Evolutionary conservation across 78 protist genomes (phyloP).

Genomic region (Chrysochromulina tobinii): DNA sequence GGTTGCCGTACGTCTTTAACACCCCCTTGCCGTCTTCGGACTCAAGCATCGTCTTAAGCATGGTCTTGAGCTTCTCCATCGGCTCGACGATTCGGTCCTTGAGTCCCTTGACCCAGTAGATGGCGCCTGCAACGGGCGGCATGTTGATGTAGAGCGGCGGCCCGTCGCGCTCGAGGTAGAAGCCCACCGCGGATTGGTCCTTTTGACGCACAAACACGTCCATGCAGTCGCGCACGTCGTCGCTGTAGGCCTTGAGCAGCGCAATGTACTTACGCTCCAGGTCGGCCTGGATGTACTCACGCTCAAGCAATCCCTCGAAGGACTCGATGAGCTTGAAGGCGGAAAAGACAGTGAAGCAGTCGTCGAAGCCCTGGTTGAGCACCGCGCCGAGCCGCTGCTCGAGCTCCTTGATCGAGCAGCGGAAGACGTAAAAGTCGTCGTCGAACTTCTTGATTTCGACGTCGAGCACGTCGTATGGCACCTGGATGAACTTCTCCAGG

Average conservation of each 20-base stretch:
- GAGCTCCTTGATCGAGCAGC: constrained; percentile 25
- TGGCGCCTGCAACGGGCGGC: constrained; percentile 71
- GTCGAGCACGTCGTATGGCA: constrained; percentile 28
- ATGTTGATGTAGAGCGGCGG: constrained; percentile 60
- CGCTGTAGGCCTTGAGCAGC: constrained; percentile 41
- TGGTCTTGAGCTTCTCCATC: constrained; percentile 29
- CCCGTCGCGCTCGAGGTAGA: not conserved
- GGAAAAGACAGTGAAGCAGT: constrained; percentile 37
- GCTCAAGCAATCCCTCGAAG: constrained; percentile 60
- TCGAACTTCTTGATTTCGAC: constrained; percentile 5
- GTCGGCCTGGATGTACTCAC: constrained; percentile 42
- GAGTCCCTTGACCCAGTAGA: constrained; percentile 51
- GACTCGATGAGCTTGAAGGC: constrained; percentile 68
- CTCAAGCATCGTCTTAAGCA: not conserved
- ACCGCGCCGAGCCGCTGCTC: constrained; percentile 5
- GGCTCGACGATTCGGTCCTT: constrained; percentile 39
- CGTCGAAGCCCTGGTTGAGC: constrained; percentile 50
- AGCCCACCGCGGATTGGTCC: not conserved
- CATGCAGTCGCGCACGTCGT: constrained; percentile 48
- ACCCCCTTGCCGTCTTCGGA: not conserved
- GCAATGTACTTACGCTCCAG: constrained; percentile 37
- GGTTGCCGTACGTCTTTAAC: constrained; percentile 38
- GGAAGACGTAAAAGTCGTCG: constrained; percentile 29
- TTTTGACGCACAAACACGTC: constrained; percentile 41
- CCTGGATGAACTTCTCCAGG: not conserved